Evolutionary conservation across 164 flowering plant species (phyloP).

Genomic region (Houttuynia cordata): DNA sequence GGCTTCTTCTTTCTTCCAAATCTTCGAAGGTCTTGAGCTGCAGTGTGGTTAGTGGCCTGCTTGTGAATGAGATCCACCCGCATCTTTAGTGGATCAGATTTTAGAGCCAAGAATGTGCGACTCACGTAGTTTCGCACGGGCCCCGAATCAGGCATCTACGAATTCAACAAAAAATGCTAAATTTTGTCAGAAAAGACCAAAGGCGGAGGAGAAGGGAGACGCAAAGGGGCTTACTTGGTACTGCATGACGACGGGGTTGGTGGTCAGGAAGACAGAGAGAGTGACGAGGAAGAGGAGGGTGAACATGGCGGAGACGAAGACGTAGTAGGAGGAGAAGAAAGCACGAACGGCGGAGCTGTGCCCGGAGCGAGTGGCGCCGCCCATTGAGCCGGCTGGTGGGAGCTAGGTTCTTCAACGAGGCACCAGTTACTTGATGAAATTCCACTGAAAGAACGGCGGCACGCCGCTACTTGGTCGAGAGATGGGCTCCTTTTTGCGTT

Average conservation of each 20-base stretch:
- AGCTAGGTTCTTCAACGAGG: not conserved
- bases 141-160: not conserved
- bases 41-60: constrained; percentile 74
- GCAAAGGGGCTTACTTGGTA: constrained; percentile 11
- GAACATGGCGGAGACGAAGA: constrained; percentile 77
- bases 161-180: constrained; percentile 12
- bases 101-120: constrained; percentile 59
- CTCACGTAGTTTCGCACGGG: constrained; percentile 39
- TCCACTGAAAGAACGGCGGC: no score
- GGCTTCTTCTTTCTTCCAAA: no score
- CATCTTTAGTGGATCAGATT: constrained; percentile 73
- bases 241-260: constrained; percentile 33
- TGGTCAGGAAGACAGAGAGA: constrained; percentile 50
- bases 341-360: constrained; percentile 13
- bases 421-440: not conserved
- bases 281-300: constrained; percentile 83
- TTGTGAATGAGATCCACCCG: constrained; percentile 62
- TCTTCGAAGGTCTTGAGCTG: constrained; percentile 70
- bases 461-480: no score
- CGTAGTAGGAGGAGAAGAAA: constrained; percentile 63
- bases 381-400: not conserved
- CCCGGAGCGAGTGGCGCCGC: not conserved
- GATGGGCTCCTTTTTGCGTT: no score
- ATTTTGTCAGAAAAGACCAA: not conserved
- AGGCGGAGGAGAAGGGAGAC: not conserved